Percentiles rank a stretch among this genome's conserved stretches.
These are phyloP conservation scores for Cyclostephanos tholiformis DNA, from an alignment of 108 stramenopile species.

Conservation along the genomic window DNA sequence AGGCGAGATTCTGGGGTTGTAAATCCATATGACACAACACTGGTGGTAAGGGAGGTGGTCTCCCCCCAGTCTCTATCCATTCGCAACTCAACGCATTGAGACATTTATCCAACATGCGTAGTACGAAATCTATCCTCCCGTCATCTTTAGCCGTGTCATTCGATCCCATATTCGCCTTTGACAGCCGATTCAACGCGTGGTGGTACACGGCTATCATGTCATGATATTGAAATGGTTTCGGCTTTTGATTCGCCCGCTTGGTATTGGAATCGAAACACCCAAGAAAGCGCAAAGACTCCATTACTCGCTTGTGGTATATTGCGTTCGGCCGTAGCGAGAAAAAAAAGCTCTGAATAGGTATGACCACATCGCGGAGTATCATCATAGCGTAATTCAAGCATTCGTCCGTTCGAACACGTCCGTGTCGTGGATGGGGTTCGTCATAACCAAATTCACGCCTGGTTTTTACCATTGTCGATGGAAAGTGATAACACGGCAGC, in stretches of 20 bases:
- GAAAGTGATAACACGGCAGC: conserved; percentile 27
- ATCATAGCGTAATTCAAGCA: conserved; percentile 62
- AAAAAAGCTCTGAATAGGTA: conserved; percentile 67
- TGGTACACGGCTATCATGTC: conserved; percentile 37
- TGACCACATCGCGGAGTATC: conserved; percentile 60
- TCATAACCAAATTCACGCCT: conserved; percentile 86
- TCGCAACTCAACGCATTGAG: conserved; percentile 24
- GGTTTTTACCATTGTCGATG: conserved; percentile 68
- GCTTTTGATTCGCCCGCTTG: background rate
- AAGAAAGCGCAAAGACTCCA: background rate
- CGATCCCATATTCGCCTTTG: background rate
- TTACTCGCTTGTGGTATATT: background rate
- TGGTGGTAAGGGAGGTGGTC: conserved; percentile 41
- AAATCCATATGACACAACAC: conserved; percentile 85
- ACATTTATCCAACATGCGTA: conserved; percentile 24
- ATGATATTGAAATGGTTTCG: conserved; percentile 39
- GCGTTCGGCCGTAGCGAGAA: background rate
- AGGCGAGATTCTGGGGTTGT: conserved; percentile 85
- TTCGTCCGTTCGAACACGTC: conserved; percentile 69
- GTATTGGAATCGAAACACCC: conserved; percentile 3
- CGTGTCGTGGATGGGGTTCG: conserved; percentile 89
- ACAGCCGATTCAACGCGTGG: conserved; percentile 24
- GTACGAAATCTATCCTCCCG: conserved; percentile 14
- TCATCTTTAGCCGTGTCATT: conserved; percentile 6
- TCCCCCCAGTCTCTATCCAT: conserved; percentile 15